Evolutionary conservation across 192 early-diverging fungal genomes (phyloP), one percentile per base, ranked within the genome.

Genomic region (Phycomyces blakesleeanus): DNA sequence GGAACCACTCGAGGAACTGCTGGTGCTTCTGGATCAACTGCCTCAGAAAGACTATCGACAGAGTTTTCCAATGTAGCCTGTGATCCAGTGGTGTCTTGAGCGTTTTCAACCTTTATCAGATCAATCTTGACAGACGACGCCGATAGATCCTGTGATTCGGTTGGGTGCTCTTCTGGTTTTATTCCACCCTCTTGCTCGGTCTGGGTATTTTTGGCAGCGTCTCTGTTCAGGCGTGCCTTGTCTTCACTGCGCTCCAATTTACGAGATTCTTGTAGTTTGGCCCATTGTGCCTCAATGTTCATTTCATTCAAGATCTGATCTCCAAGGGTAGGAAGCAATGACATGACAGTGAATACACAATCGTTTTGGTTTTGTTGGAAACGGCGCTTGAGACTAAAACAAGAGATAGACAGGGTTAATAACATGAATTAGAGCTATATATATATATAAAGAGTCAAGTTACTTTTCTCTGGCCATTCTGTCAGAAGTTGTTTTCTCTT

Each of bases 321-420:
- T 55, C 82, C 82, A 38, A 96, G 72, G 24, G 87, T 87, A 0
- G 94, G 92, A 47, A 97, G 71, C 38, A 95, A 81, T 34, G 89
- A 85, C 62, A 87, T 72, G n/a, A 95, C 88, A 5, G 89, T 89
- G 58, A 92, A 93, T 20, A 83, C 73, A 72, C 93, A 95, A 78
- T 98, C 96, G 53, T 87, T 83, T 67, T 93, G 92, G 76, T 95
- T 95, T 80, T 95, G 92, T 64, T 96, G 90, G 72, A 96, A 98
- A 15, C 96, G 85, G 55, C 90, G 78, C 52, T 87, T 90, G 57
- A 96, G 81, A 63, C 88, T 93, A 69, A 5, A 24, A n/a, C n/a
- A n/a, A n/a, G n/a, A n/a, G n/a, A n/a, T n/a, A 51, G 22, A 15
- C 51, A n/a, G n/a, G 44, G 12, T 78, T 63, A 40, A 63, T 15